Evolutionary conservation across 768 basidiomycete species (phyloP).

Genomic region (Amyloporia xantha): DNA sequence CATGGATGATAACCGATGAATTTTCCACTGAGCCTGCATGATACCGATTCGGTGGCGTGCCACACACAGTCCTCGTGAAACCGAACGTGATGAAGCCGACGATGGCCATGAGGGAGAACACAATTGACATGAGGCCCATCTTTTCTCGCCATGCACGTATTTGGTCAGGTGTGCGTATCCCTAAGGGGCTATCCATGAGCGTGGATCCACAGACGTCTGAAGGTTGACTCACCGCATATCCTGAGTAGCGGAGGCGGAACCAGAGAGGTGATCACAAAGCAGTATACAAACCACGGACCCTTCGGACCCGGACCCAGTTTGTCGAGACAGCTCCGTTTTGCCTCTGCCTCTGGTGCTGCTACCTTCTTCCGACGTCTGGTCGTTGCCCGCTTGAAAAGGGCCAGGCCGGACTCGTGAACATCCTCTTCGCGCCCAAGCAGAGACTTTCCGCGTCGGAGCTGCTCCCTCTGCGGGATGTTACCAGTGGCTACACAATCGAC

Average conservation of each 20-base stretch:
- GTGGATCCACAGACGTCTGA: neutral
- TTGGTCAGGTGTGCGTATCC: constrained; percentile 84
- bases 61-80: constrained; percentile 92
- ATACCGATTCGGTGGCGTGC: constrained; percentile 76
- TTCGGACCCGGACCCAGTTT: constrained; percentile 83
- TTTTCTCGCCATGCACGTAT: constrained; percentile 99
- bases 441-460: constrained; percentile 79
- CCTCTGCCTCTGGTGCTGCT: constrained; percentile 28
- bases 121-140: constrained; percentile 84
- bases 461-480: constrained; percentile 56
- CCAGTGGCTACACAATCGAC: constrained; percentile 55
- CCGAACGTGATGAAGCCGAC: constrained; percentile 99
- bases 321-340: constrained; percentile 52
- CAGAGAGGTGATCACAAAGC: constrained; percentile 74
- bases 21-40: constrained; percentile 72
- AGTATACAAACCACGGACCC: constrained; percentile 94
- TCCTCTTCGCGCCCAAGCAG: constrained; percentile 89
- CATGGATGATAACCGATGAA: constrained; percentile 87
- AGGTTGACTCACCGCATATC: constrained; percentile 60
- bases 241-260: constrained; percentile 74
- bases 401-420: constrained; percentile 82
- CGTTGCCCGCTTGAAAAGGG: constrained; percentile 83
- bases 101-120: constrained; percentile 76
- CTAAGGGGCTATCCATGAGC: constrained; percentile 31
- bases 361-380: constrained; percentile 69